Percentiles rank a stretch among this genome's conserved stretches.
These are phyloP conservation scores for Pseudevernia furfuracea DNA, from an alignment of 495 filamentous ascomycete species.

Conservation along the genomic window DNA sequence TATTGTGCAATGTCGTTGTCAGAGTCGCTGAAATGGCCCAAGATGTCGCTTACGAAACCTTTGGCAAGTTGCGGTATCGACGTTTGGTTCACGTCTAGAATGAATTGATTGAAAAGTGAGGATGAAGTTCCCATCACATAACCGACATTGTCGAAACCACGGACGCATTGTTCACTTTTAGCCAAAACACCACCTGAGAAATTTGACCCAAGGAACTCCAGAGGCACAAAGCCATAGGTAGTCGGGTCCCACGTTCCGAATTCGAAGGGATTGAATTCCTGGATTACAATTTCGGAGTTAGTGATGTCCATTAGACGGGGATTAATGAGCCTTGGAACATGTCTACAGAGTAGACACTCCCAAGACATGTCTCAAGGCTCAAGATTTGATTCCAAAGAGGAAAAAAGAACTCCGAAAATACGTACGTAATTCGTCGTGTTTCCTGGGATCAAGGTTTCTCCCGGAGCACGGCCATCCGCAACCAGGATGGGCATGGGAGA, in stretches of 20 bases:
- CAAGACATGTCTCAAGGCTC: too few relatives aligned
- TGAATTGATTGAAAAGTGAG: slow-evolving; percentile 74
- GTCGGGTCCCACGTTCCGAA: slow-evolving; percentile 80
- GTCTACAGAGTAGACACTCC: too few relatives aligned
- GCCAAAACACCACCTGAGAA: slow-evolving; percentile 60
- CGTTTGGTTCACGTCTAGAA: slow-evolving; percentile 51
- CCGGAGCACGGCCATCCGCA: slow-evolving; percentile 63
- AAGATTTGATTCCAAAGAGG: too few relatives aligned
- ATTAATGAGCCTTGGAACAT: too few relatives aligned
- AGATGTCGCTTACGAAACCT: slow-evolving; percentile 46
- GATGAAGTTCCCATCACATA: slow-evolving; percentile 89
- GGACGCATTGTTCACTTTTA: slow-evolving; percentile 55
- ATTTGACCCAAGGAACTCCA: slow-evolving; percentile 69
- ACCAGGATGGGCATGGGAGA: slow-evolving; percentile 80
- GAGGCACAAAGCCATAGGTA: slow-evolving; percentile 67
- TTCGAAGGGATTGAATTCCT: slow-evolving; percentile 83
- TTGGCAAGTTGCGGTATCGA: slow-evolving; percentile 47
- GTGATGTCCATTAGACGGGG: too few relatives aligned
- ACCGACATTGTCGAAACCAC: slow-evolving; percentile 77
- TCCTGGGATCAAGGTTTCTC: slow-evolving; percentile 52
- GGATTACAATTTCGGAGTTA: too few relatives aligned
- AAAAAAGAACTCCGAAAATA: too few relatives aligned
- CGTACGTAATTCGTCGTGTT: too few relatives aligned
- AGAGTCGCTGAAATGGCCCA: slow-evolving; percentile 45
- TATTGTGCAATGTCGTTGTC: slow-evolving; percentile 77